Base-by-base conservation (phyloP, 2,329 filamentous ascomycete species). In the Aureobasidium leucospermi region DNA sequence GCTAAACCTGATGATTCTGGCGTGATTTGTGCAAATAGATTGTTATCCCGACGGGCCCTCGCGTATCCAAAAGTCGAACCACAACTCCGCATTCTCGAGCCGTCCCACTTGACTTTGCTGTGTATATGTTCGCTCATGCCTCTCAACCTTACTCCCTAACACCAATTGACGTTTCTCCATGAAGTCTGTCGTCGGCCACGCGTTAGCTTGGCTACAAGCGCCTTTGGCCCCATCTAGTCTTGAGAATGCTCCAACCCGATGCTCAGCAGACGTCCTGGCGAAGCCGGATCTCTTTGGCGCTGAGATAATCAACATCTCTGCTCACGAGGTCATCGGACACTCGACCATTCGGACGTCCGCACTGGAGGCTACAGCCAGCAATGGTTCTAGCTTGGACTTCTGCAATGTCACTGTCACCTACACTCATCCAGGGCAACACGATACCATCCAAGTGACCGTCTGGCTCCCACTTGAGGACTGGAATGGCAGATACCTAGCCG, bases 381-480 rank as follows among this genome's bases (percentile, higher is more conserved):
- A 15, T 11, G n/a, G 39, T 15, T 42, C 39, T n/a, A 11, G 16
- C 15, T 43, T 65, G 28, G 55, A 65, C 52, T 71, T 70, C 55
- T 75, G 73, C 67, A 71, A 74, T 32, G 59, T 75, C 49, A 74
- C 68, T 4, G 61, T 75, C 41, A 71, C 68, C 1, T 73, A 73
- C 60, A 74, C 72, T 4, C 73, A 76, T 59, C 67, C 69, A 4
- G 72, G 70, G 1, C 63, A 66, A 42, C 63, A 69, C 57, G 73
- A 76, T 51, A 66, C 16, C 1, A 65, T 76, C 56, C 65, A 70
- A 28, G 65, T 70, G 5, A 63, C 66, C 31, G 59, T 69, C 15
- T 71, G 67, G 67, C 66, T 76, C 7, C 73, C 73, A 0, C 62
- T 70, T 1, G 49, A 59, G 48, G 41, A 63, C 58, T 67, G 72